Evolutionary conservation across 164 flowering plant genomes (phyloP), one percentile per base, ranked within the genome.

Genomic region (Aristolochia fimbriata): DNA sequence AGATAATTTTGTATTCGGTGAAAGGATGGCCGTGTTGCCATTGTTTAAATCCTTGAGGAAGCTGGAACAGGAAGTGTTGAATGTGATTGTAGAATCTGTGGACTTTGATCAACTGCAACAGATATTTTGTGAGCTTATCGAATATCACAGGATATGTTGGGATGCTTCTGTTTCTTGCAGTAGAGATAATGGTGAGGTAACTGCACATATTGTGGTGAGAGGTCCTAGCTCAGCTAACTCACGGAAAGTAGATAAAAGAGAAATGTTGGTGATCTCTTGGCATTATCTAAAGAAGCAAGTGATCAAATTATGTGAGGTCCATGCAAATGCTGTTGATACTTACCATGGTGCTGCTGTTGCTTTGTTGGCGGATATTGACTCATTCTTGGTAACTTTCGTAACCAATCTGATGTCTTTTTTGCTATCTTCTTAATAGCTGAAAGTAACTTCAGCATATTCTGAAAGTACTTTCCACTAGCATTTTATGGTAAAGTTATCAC

Each of bases 81-180:
- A 76, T 56, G 61, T 61, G 47, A 66, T 87, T 60, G 77, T 83
- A 24, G 76, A 73, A 45, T 79, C 77, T 17, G 73, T 74, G 51
- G 67, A 70, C 43, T 85, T 84, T 67, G 86, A 80, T 67, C 22
- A 53, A 37, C 73, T 80, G n/a, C 19, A 75, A 62, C 70, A 73
- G 53, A 50, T 77, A 43, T 86, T 78, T 66, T 47, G 21, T 49
- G 58, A 71, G 19, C 80, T 94, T 60, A 68, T 91, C 62, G 93
- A 85, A 47, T 72, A 75, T 66, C 99, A 94, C 69, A 62, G 54
- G 1, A 65, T 59, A 14, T 78, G 85, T 48, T 94, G 97, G 95
- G 67, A 75, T 31, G 68, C 73, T 47, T 45, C 79, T 33, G 56
- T 24, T 3, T 62, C 84, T 15, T 67, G 67, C 9, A 65, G 37